These are phyloP conservation scores for Erysimum cheiri DNA, from an alignment of 441 rosid species.

Conservation along the genomic window DNA sequence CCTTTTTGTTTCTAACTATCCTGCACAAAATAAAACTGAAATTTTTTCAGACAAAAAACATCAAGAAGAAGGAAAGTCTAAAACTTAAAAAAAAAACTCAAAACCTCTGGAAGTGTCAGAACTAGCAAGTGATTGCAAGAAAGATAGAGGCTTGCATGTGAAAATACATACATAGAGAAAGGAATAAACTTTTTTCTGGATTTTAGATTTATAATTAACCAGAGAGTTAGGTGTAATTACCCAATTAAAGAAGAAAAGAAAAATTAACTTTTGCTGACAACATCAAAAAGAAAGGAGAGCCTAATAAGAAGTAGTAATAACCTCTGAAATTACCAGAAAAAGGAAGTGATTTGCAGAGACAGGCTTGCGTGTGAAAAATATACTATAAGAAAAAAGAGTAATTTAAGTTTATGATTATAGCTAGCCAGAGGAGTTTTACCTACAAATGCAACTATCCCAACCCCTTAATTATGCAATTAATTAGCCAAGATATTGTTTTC, in stretches of 20 bases:
- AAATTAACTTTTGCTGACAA: constrained; percentile 26
- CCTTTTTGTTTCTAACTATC: constrained; percentile 11
- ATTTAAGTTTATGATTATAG: not conserved
- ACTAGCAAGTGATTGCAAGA: constrained; percentile 28
- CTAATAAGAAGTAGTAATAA: no score
- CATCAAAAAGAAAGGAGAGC: not conserved
- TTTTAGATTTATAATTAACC: constrained; percentile 1
- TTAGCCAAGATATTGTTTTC: constrained; percentile 6
- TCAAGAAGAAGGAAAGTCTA: not conserved
- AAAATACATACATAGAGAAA: constrained; percentile 12
- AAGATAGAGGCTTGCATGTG: constrained; percentile 33
- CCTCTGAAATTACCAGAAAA: constrained; percentile 29
- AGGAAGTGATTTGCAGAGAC: constrained; percentile 25
- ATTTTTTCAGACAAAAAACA: not conserved
- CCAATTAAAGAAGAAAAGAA: constrained; percentile 5
- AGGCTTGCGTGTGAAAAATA: constrained; percentile 10
- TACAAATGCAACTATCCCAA: not conserved
- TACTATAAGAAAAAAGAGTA: not conserved
- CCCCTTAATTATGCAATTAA: constrained; percentile 12
- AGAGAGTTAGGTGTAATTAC: constrained; percentile 25
- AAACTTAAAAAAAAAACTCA: constrained; percentile 17
- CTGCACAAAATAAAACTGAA: constrained; percentile 2
- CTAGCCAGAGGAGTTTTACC: not conserved
- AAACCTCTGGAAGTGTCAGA: constrained; percentile 35
- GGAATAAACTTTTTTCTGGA: constrained; percentile 23